These are phyloP conservation scores for Vaccinium corymbosum DNA, from an alignment of 148 eudicot genomes.

Conservation along the genomic window DNA sequence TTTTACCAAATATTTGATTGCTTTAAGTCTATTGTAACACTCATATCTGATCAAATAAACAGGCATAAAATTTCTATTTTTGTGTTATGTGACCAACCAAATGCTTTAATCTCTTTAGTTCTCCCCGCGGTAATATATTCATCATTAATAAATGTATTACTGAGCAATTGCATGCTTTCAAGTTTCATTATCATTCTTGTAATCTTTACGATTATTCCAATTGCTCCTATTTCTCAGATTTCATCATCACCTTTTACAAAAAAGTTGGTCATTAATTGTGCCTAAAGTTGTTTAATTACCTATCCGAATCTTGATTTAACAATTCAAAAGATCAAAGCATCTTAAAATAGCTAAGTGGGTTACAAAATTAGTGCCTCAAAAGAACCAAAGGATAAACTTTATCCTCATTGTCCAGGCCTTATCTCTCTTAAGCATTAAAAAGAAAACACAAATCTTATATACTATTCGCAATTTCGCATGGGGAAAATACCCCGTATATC, in stretches of 20 bases:
- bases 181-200: no score
- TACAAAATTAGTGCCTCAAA: slow-evolving; percentile 7
- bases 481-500: background rate
- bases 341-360: background rate
- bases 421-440: background rate
- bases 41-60: no score
- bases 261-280: background rate
- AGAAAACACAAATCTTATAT: background rate
- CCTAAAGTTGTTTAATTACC: background rate
- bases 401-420: background rate
- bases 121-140: background rate
- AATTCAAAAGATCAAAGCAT: slow-evolving; percentile 2
- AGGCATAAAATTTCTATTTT: no score
- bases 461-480: background rate
- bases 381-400: slow-evolving; percentile 1
- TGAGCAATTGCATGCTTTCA: no score
- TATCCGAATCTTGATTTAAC: slow-evolving; percentile 14
- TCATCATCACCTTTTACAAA: background rate
- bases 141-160: no score
- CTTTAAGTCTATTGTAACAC: no score
- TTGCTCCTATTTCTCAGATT: background rate
- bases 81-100: background rate
- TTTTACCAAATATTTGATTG: no score
- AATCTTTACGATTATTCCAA: background rate
- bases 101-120: background rate